phyloP scores from a whole-genome alignment of 169 alveolate genomes.

The Eimeria necatrix region DNA sequence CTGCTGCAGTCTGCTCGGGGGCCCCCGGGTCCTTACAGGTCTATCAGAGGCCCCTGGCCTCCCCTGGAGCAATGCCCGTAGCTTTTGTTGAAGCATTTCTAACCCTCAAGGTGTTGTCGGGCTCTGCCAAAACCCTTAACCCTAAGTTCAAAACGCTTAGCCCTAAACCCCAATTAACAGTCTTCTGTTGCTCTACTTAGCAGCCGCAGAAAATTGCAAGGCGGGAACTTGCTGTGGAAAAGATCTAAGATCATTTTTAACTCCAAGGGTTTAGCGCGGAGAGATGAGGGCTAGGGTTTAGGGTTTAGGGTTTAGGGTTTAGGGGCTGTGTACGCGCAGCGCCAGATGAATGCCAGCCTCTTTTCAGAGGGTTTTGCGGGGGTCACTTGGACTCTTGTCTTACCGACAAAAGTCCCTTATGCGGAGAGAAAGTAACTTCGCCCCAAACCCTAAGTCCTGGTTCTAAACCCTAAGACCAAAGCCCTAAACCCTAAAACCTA shows the following conservation, averaged over 20 bases:
- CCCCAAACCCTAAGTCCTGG: background rate
- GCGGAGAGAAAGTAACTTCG: background rate
- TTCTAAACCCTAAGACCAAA: background rate
- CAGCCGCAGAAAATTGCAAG: background rate
- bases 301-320: conserved; percentile 39
- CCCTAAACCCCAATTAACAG: background rate
- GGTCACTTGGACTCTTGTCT: background rate
- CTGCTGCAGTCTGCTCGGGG: conserved; percentile 36
- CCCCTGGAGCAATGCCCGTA: background rate
- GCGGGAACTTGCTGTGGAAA: background rate
- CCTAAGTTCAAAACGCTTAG: background rate
- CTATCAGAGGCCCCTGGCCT: conserved; percentile 54
- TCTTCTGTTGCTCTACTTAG: background rate
- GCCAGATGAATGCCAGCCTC: conserved; percentile 13
- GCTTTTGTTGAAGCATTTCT: conserved; percentile 30
- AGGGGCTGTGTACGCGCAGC: conserved; percentile 16
- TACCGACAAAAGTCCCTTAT: conserved; percentile 15
- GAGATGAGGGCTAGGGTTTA: background rate
- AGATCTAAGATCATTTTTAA: background rate
- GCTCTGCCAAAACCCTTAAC: no score
- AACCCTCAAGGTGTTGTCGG: conserved; percentile 6
- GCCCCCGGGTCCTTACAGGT: background rate
- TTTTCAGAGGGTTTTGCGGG: conserved; percentile 4
- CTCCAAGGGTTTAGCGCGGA: background rate
- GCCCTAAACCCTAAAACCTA: background rate